A percentile compares a stretch with the other conserved stretches of the same genome.
Conservation (phyloP, 768 basidiomycete genomes). For the Termitomyces heimii region DNA sequence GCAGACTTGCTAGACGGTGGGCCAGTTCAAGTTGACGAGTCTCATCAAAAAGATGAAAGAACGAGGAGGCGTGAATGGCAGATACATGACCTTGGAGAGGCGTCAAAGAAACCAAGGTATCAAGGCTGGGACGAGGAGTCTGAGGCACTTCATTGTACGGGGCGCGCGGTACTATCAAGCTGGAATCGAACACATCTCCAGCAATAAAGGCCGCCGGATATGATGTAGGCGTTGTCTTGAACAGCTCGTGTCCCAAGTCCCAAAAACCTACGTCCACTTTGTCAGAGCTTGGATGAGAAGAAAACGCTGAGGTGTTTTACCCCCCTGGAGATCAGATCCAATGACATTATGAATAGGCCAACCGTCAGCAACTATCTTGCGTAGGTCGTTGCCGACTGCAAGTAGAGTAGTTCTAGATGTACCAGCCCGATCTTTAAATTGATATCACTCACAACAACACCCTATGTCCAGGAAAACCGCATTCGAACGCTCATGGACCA, state of each 20-base stretch:
- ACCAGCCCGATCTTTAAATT: background rate
- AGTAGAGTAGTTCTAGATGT: background rate
- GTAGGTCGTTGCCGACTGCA: slow-evolving; percentile 27
- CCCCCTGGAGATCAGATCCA: slow-evolving; percentile 24
- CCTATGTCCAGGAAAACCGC: slow-evolving; percentile 28
- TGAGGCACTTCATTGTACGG: slow-evolving; percentile 16
- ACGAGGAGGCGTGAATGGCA: slow-evolving; percentile 40
- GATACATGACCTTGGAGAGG: slow-evolving; percentile 40
- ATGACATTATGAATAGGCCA: slow-evolving; percentile 24
- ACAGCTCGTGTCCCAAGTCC: slow-evolving; percentile 50
- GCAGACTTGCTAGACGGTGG: slow-evolving; percentile 31
- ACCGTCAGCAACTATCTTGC: slow-evolving; percentile 26
- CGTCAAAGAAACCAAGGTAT: slow-evolving; percentile 32
- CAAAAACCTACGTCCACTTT: slow-evolving; percentile 37
- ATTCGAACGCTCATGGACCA: slow-evolving; percentile 11
- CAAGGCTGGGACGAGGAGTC: slow-evolving; percentile 19
- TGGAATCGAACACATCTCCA: slow-evolving; percentile 41
- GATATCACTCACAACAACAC: slow-evolving; percentile 23
- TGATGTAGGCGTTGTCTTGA: slow-evolving; percentile 33
- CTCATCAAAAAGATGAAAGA: slow-evolving; percentile 49
- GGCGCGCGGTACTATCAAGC: slow-evolving; percentile 24
- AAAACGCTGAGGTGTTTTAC: slow-evolving; percentile 8
- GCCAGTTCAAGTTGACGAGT: slow-evolving; percentile 35
- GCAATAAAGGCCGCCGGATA: slow-evolving; percentile 45
- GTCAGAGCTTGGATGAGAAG: background rate